Evolutionary conservation across 352 stramenopile species (phyloP).

Genomic region (Phytophthora brassicae): DNA sequence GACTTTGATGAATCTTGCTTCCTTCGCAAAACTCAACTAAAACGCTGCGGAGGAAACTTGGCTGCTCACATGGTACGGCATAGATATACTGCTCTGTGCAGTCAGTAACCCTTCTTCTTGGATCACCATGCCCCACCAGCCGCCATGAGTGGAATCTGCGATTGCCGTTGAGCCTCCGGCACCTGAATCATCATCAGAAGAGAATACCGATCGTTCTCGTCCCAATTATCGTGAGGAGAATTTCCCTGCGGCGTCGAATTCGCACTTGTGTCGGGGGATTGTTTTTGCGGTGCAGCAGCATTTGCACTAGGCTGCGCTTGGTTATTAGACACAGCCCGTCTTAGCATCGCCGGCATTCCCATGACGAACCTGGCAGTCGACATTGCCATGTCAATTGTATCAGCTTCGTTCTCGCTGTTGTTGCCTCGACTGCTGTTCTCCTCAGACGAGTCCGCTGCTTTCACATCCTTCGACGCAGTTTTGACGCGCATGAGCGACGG

Average conservation of each 20-base stretch:
- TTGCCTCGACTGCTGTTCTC: constrained; percentile 3
- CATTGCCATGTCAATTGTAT: constrained; percentile 28
- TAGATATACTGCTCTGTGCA: constrained; percentile 32
- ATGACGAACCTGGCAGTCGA: constrained; percentile 63
- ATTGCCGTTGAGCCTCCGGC: constrained; percentile 48
- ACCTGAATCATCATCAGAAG: constrained; percentile 72
- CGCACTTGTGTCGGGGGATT: constrained; percentile 32
- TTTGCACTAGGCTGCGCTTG: constrained; percentile 14
- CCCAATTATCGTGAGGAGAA: constrained; percentile 27
- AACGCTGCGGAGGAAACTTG: constrained; percentile 9
- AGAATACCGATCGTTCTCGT: constrained; percentile 57
- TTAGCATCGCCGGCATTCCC: constrained; percentile 63
- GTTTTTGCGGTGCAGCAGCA: constrained; percentile 18
- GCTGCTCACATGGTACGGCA: constrained; percentile 15
- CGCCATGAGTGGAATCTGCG: constrained; percentile 66
- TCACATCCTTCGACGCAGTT: constrained; percentile 25
- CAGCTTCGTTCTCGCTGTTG: constrained; percentile 10
- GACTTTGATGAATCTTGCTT: constrained; percentile 20
- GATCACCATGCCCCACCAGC: constrained; percentile 36
- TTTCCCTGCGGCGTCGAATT: constrained; percentile 24
- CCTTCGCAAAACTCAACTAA: constrained; percentile 23
- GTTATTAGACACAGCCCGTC: constrained; percentile 39
- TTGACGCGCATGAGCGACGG: constrained; percentile 33
- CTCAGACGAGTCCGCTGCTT: constrained; percentile 10
- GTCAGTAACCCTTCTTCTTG: constrained; percentile 20